Evolutionary conservation across 805 yeast genomes (phyloP).

Genomic region (Citeromyces matritensis): DNA sequence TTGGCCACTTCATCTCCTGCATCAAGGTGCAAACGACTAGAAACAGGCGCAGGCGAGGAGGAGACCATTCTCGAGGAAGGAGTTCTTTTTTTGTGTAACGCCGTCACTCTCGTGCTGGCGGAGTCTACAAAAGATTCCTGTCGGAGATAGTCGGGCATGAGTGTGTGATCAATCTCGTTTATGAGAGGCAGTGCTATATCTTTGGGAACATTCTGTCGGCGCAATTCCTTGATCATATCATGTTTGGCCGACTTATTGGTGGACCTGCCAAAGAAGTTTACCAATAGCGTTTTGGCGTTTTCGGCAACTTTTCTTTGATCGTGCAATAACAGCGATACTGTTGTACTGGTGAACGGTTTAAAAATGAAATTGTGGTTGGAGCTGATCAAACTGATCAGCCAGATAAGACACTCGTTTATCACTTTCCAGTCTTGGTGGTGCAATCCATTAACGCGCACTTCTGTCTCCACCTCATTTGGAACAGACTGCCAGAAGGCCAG

Average conservation of each 20-base stretch:
- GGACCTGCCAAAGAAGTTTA: conserved; percentile 20
- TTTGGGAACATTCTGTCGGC: conserved; percentile 14
- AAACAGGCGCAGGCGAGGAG: no score
- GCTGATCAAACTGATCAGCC: conserved; percentile 26
- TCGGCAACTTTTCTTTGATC: neutral
- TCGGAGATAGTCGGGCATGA: conserved; percentile 5
- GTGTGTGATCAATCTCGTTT: conserved; percentile 13
- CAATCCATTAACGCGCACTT: conserved; percentile 27
- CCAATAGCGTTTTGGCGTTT: conserved; percentile 10
- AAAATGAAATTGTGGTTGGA: conserved; percentile 18
- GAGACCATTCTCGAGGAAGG: no score
- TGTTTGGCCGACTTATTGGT: conserved; percentile 20
- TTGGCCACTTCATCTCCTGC: no score
- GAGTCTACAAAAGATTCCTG: neutral
- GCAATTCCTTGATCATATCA: conserved; percentile 27
- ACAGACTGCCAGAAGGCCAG: conserved; percentile 41
- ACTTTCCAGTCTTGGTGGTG: conserved; percentile 19
- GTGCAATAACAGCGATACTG: conserved; percentile 10
- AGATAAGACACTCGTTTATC: conserved; percentile 25
- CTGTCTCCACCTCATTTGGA: conserved; percentile 28
- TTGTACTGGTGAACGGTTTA: conserved; percentile 10
- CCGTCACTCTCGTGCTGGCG: neutral
- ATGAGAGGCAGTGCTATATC: conserved; percentile 11
- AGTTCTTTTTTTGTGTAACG: conserved; percentile 2
- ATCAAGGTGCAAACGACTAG: no score